Conservation (phyloP, 1,284 basidiomycete species). For the Lentinus polychrous region DNA sequence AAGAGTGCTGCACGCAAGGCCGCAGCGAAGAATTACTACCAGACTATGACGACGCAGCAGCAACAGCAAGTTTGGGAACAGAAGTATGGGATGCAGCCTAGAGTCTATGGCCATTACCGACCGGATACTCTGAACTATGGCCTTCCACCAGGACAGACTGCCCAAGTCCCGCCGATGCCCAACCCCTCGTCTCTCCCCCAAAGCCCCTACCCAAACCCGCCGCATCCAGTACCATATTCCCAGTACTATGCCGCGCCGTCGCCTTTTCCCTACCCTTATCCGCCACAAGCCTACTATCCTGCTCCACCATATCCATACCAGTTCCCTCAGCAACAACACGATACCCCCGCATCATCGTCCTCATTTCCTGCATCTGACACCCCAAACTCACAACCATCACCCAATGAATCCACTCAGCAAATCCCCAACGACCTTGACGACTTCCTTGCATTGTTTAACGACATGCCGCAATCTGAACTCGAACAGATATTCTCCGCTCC, state of each 20-base stretch:
- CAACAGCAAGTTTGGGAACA: constrained; percentile 2
- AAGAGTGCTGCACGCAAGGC: constrained; percentile 39
- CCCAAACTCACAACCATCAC: background rate
- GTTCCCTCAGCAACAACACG: background rate
- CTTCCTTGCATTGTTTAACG: constrained; percentile 11
- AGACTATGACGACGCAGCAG: constrained; percentile 2
- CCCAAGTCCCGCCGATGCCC: background rate
- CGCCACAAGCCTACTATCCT: background rate
- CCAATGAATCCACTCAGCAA: background rate
- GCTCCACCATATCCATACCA: background rate
- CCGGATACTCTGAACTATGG: constrained; percentile 8
- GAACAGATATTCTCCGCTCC: constrained; percentile 4
- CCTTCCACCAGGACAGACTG: background rate
- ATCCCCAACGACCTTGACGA: constrained; percentile 9
- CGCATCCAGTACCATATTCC: background rate
- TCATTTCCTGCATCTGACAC: background rate
- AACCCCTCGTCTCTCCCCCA: background rate
- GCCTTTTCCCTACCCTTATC: background rate
- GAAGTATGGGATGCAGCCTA: constrained; percentile 2
- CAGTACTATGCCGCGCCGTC: background rate
- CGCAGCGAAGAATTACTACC: constrained; percentile 18
- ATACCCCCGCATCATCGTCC: background rate
- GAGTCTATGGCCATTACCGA: constrained; percentile 12
- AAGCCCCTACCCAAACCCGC: background rate
- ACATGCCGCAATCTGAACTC: constrained; percentile 10